These are phyloP conservation scores for Scheffersomyces coipomensis DNA, from an alignment of 805 yeast species.

Conservation along the genomic window DNA sequence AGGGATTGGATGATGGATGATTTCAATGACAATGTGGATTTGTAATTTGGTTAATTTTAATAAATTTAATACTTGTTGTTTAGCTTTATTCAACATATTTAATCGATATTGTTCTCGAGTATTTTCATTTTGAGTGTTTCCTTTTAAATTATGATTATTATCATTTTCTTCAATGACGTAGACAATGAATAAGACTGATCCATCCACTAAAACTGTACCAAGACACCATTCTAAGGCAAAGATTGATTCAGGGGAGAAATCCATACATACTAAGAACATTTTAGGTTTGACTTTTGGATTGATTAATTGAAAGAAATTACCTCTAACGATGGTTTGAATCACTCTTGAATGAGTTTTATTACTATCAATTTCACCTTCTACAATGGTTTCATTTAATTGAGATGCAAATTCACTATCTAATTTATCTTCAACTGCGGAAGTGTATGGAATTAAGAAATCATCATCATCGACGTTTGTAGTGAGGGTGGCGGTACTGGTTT, in stretches of 20 bases:
- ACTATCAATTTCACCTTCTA: conserved; percentile 54
- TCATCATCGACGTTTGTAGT: conserved; percentile 6
- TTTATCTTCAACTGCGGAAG: conserved; percentile 65
- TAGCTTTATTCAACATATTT: conserved; percentile 41
- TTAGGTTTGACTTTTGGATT: conserved; percentile 46
- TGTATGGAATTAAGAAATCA: conserved; percentile 57
- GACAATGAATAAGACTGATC: conserved; percentile 75
- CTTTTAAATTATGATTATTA: conserved; percentile 40
- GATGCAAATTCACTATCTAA: conserved; percentile 61
- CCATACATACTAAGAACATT: conserved; percentile 75
- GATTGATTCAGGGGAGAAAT: conserved; percentile 76
- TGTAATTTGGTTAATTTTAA: conserved; percentile 66
- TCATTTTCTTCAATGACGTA: conserved; percentile 54
- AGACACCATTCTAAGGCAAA: conserved; percentile 87
- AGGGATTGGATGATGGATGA: conserved; percentile 74
- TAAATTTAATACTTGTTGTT: conserved; percentile 45
- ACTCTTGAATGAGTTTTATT: conserved; percentile 55
- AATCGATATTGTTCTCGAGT: conserved; percentile 35
- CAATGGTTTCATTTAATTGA: conserved; percentile 50
- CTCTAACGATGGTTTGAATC: conserved; percentile 69
- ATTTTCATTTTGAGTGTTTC: conserved; percentile 33
- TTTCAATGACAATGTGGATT: conserved; percentile 71
- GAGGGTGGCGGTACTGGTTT: not conserved
- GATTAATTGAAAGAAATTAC: conserved; percentile 56
- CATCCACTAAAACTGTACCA: conserved; percentile 81